Evolutionary conservation across 768 basidiomycete species (phyloP), one percentile per base, ranked within the genome.

Genomic region (Tricholoma bakamatsutake): DNA sequence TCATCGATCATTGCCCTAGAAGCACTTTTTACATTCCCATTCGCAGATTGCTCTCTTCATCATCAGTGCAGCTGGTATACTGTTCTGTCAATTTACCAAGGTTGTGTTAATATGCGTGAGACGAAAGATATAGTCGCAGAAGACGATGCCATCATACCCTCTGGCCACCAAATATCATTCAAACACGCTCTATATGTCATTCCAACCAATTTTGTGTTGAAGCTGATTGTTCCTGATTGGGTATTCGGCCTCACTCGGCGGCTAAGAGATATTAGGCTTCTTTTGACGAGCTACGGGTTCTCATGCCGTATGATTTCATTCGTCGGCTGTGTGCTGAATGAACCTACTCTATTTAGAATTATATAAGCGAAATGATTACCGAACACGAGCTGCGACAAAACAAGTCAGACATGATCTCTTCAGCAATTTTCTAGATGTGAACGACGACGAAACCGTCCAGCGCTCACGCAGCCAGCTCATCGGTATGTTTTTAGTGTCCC

Each of bases 291-390:
- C 50, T 82, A 11, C 61, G 70, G 55, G 80, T 80, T 51, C 21
- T 66, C 42, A 21, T 21, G 1, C 18, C 11, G 11, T 5, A 4
- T 21, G 21, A 43, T 43, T 2, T 24, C 42, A 43, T 43, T 12
- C 12, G 13, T 7, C 10, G 12, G 42, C 18, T 21, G 35, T 28
- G 49, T 34, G 13, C 5, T 48, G 18, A 37, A 21, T 42, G 6
- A n/a, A 30, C 12, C 8, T 18, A 15, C 33, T 50, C 8, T 13
- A 6, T 18, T n/a, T 59, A 79, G 76, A 58, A 12, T 43, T 81
- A 80, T 55, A 76, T 83, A 73, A 56, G 62, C 3, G 80, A 82
- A 61, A 83, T 83, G 80, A 80, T 83, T 45, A 62, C 67, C 17
- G 73, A 71, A 33, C 76, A 81, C 69, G 71, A 43, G 52, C 50